phyloP scores from a whole-genome alignment of 345 rosid genomes.

The Eucalyptus regnans region DNA sequence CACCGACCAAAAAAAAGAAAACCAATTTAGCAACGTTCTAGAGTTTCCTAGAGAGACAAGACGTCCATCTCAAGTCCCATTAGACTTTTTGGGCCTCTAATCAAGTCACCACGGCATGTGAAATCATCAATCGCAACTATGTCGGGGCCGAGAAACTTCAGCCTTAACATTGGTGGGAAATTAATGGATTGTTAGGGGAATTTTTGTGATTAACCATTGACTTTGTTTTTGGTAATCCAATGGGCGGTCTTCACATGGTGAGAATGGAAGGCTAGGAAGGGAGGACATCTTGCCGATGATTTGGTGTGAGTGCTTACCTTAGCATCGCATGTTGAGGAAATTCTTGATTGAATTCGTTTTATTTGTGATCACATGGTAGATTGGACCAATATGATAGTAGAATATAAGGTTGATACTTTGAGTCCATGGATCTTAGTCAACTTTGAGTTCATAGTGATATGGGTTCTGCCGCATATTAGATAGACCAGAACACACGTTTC shows the following conservation, averaged over 20 bases:
- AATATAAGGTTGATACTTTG: neutral
- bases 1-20: neutral
- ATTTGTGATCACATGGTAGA: neutral
- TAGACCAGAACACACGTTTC: neutral
- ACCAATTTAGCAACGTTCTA: neutral
- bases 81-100: neutral
- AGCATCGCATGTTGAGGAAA: neutral
- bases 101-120: neutral
- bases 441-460: neutral
- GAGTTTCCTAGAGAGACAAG: neutral
- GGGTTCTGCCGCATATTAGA: neutral
- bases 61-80: neutral
- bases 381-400: neutral
- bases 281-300: neutral
- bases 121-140: neutral
- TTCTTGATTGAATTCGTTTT: neutral
- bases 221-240: neutral
- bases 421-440: neutral
- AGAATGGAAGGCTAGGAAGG: neutral
- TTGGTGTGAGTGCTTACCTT: neutral
- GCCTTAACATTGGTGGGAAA: neutral
- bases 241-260: neutral
- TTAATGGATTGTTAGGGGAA: neutral
- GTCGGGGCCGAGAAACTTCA: neutral
- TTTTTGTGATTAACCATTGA: neutral